phyloP scores from a whole-genome alignment of 805 yeast genomes.

The Schwanniomyces sp. region DNA sequence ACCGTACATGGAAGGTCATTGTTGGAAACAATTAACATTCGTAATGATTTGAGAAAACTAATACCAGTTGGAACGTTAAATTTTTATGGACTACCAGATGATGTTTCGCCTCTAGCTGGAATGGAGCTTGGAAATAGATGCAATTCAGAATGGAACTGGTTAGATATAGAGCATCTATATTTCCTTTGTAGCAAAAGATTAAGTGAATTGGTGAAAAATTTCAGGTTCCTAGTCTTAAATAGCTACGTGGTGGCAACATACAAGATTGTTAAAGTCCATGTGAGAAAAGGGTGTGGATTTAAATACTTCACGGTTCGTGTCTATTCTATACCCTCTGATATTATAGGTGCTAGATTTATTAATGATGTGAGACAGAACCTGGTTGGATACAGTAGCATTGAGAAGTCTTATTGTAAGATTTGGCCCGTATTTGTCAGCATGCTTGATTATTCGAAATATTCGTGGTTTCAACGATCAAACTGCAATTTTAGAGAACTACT shows the following conservation, averaged over 20 bases:
- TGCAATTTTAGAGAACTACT: not conserved
- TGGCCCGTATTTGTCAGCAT: conserved; percentile 2
- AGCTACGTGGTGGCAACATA: conserved; percentile 48
- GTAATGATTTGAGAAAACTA: conserved; percentile 41
- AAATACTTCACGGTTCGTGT: conserved; percentile 38
- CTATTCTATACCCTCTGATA: conserved; percentile 49
- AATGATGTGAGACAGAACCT: conserved; percentile 33
- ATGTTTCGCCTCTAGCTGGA: conserved; percentile 33
- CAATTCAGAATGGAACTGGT: conserved; percentile 54
- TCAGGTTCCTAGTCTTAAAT: conserved; percentile 44
- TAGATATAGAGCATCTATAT: conserved; percentile 44
- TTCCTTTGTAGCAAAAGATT: conserved; percentile 8
- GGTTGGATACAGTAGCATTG: conserved; percentile 26
- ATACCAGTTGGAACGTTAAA: conserved; percentile 52
- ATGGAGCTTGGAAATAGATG: conserved; percentile 22
- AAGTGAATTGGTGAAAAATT: conserved; percentile 29
- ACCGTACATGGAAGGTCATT: not conserved
- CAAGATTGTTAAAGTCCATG: conserved; percentile 12
- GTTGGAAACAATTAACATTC: conserved; percentile 17
- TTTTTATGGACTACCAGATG: conserved; percentile 42
- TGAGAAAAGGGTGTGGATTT: not conserved
- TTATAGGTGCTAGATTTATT: conserved; percentile 29
- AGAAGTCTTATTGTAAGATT: conserved; percentile 9
- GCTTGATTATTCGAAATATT: conserved; percentile 13
- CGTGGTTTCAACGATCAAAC: conserved; percentile 30